Percentiles rank a stretch among this genome's conserved stretches.
phyloP scores from a whole-genome alignment of 768 basidiomycete species.

The Gloeostereum incarnatum region DNA sequence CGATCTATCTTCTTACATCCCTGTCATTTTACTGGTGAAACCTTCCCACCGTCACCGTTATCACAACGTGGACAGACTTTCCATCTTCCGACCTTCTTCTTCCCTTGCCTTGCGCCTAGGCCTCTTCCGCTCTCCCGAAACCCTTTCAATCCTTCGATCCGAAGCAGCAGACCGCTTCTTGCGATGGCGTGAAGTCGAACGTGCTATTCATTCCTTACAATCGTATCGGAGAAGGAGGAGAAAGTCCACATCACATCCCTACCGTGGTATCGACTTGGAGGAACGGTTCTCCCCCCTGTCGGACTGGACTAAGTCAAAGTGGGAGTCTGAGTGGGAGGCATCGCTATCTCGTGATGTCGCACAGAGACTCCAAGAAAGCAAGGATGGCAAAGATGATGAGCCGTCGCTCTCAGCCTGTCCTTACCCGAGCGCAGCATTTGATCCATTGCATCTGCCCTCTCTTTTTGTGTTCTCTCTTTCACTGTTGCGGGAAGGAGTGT shows the following conservation, averaged over 20 bases:
- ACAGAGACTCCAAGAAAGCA: conserved; percentile 31
- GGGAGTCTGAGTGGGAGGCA: conserved; percentile 60
- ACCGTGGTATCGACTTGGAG: not conserved
- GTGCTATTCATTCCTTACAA: conserved; percentile 37
- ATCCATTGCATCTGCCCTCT: conserved; percentile 62
- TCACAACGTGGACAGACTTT: conserved; percentile 26
- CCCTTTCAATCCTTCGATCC: conserved; percentile 40
- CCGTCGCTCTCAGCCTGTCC: too few species aligned
- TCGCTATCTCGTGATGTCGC: conserved; percentile 57
- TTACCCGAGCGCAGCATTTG: conserved; percentile 29
- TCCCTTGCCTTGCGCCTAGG: conserved; percentile 43
- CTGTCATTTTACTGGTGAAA: conserved; percentile 44
- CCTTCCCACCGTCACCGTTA: conserved; percentile 20
- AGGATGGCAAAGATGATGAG: conserved; percentile 11
- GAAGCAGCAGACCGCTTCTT: conserved; percentile 67
- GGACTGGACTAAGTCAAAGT: conserved; percentile 51
- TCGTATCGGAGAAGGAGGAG: conserved; percentile 13
- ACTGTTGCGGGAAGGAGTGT: too few species aligned
- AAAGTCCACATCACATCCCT: not conserved
- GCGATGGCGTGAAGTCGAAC: conserved; percentile 64
- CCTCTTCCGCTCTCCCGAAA: conserved; percentile 58
- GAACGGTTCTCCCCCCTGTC: conserved; percentile 1
- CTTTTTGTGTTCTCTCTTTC: conserved; percentile 53
- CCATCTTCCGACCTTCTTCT: conserved; percentile 47
- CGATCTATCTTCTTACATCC: conserved; percentile 41